Evolutionary conservation across 495 filamentous ascomycete genomes (phyloP), one percentile per base, ranked within the genome.

Genomic region (Corynascus novoguineensis): DNA sequence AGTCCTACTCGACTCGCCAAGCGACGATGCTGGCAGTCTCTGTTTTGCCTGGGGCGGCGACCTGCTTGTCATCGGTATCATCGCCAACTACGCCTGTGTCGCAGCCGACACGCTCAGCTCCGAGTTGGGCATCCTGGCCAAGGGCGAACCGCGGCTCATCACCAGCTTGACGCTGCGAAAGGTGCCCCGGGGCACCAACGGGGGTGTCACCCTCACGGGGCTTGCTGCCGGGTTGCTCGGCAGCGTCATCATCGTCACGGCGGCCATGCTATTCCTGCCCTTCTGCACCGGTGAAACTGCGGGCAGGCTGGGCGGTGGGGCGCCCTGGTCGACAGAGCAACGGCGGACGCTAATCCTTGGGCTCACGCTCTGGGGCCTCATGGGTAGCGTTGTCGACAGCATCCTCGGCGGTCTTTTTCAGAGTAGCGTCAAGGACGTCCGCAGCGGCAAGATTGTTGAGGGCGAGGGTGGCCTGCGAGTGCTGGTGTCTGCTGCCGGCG

Each of bases 101-200:
- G 84, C 90, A 12, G 87, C 93, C 28, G 93, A 98, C 67, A 98
- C 93, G 5, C 95, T 96, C 71, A 90, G 87, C 53, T 97, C 92
- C 12, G 93, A 98, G 71, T 83, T 97, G 14, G 93, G 93, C 7
- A 98, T 98, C 46, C 79, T 97, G 17, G 86, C 91, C 17, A 84
- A 79, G 57, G 79, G 78, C 22, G 72, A 78, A 35, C 93, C 93
- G 0, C 81, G 90, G 17, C 81, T 98, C n/a, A 90, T 98, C 53
- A 96, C 90, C 5, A 89, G 89, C 25, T 80, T 81, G 22, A 87
- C 77, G 21, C 73, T 92, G 12, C 80, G 83, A 14, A 76, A 82
- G 60, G 95, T 97, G 0, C 91, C 92, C 0, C 83, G 81, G 3
- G 93, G 93, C 10, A 97, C 95, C 25, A 98, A 98, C 66, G 93